These are phyloP conservation scores for Lichtheimia ramosa DNA, from an alignment of 371 early-diverging fungal species.

Conservation along the genomic window DNA sequence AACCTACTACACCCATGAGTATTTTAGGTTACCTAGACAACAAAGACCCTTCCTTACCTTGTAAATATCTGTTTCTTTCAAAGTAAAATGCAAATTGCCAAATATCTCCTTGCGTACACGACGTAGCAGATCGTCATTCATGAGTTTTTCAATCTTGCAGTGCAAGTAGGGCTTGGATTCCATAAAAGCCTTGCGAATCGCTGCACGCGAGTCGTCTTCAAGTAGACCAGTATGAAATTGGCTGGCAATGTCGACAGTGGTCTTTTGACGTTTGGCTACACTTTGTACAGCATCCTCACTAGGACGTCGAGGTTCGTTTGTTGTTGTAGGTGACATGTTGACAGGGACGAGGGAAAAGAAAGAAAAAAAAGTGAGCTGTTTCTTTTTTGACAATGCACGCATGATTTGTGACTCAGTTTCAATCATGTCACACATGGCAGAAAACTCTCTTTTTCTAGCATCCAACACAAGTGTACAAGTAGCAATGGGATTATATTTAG, in stretches of 20 bases:
- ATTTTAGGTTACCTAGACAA: not conserved
- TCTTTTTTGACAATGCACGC: no score
- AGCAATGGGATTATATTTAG: no score
- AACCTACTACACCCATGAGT: conserved; percentile 14
- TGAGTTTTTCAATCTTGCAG: conserved; percentile 57
- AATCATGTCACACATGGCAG: not conserved
- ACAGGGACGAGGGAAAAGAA: not conserved
- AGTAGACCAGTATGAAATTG: conserved; percentile 33
- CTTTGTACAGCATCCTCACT: not conserved
- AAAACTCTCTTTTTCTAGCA: no score
- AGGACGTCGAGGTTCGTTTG: not conserved
- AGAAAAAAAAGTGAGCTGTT: no score
- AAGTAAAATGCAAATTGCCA: conserved; percentile 60
- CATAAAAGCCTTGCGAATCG: conserved; percentile 33
- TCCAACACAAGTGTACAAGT: no score
- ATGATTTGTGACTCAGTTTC: not conserved
- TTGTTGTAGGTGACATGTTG: conserved; percentile 6
- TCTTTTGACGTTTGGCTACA: conserved; percentile 7
- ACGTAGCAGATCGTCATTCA: conserved; percentile 58
- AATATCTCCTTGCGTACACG: conserved; percentile 67
- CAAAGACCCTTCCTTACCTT: conserved; percentile 36
- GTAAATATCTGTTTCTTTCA: conserved; percentile 82
- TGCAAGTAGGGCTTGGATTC: conserved; percentile 68
- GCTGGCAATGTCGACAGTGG: not conserved
- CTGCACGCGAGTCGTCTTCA: conserved; percentile 12